phyloP scores from a whole-genome alignment of 2,329 filamentous ascomycete genomes.

The Sclerotinia spermophila region DNA sequence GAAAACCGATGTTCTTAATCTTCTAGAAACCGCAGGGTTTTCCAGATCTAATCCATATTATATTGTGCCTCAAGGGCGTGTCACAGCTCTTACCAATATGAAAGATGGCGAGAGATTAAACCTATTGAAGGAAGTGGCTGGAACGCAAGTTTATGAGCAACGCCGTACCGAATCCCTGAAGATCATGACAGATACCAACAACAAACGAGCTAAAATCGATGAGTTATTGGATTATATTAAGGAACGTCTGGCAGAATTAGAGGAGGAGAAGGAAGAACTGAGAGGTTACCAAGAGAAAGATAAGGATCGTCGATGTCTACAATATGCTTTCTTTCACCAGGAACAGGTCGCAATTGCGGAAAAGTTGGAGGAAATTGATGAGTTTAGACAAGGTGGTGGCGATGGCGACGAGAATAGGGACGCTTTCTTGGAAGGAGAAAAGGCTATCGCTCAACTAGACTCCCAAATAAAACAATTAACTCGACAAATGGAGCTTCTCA shows the following conservation, averaged over 20 bases:
- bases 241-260: conserved; percentile 80
- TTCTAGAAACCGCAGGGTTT: conserved; percentile 93
- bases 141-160: conserved; percentile 94
- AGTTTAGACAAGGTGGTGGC: conserved; percentile 73
- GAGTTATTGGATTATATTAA: conserved; percentile 89
- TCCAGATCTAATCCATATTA: conserved; percentile 98
- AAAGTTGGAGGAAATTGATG: conserved; percentile 78
- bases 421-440: conserved; percentile 73
- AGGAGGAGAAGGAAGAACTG: conserved; percentile 96
- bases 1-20: conserved; percentile 89
- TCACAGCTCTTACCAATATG: conserved; percentile 97
- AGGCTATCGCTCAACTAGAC: conserved; percentile 72
- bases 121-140: conserved; percentile 94
- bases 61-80: conserved; percentile 95
- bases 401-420: conserved; percentile 79
- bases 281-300: conserved; percentile 94
- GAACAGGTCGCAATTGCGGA: conserved; percentile 78
- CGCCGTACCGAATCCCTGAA: conserved; percentile 87
- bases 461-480: conserved; percentile 74
- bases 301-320: conserved; percentile 81
- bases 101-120: conserved; percentile 89
- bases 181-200: conserved; percentile 95
- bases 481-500: conserved; percentile 78
- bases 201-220: conserved; percentile 92
- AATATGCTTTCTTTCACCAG: conserved; percentile 90